A percentile compares a stretch with the other conserved stretches of the same genome.
Conservation (phyloP, 768 basidiomycete genomes). For the Termitomyces sp. region DNA sequence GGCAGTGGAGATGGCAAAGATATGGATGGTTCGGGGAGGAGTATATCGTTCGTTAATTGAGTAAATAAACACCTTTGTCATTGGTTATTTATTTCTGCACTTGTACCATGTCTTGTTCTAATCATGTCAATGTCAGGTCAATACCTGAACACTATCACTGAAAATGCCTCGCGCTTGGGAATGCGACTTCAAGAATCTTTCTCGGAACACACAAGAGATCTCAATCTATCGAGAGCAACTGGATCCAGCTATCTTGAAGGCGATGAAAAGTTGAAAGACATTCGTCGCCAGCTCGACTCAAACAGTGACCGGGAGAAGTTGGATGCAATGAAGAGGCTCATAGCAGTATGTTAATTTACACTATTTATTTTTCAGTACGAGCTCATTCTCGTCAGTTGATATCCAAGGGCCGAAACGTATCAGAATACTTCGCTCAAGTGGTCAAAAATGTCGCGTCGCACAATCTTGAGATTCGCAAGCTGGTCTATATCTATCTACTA, state of each 20-base stretch:
- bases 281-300: conserved; percentile 84
- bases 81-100: background rate
- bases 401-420: conserved; percentile 87
- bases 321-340: conserved; percentile 92
- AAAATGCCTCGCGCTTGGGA: conserved; percentile 82
- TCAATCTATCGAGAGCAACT: conserved; percentile 53
- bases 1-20: too few relatives aligned
- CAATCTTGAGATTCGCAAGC: conserved; percentile 91
- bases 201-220: conserved; percentile 76
- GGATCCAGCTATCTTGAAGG: conserved; percentile 63
- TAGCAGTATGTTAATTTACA: conserved; percentile 66
- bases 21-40: background rate
- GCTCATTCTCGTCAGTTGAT: conserved; percentile 60
- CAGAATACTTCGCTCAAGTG: conserved; percentile 93
- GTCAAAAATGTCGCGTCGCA: conserved; percentile 95
- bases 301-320: conserved; percentile 86
- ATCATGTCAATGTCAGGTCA: conserved; percentile 35
- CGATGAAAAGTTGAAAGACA: conserved; percentile 82
- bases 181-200: conserved; percentile 82
- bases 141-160: conserved; percentile 57
- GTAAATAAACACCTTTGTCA: background rate
- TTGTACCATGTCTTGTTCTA: too few relatives aligned
- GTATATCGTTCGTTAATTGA: background rate
- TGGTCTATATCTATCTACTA: conserved; percentile 96
- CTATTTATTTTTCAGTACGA: background rate